Conservation (phyloP, 768 basidiomycete species). For the Hirschioporus abietinus region DNA sequence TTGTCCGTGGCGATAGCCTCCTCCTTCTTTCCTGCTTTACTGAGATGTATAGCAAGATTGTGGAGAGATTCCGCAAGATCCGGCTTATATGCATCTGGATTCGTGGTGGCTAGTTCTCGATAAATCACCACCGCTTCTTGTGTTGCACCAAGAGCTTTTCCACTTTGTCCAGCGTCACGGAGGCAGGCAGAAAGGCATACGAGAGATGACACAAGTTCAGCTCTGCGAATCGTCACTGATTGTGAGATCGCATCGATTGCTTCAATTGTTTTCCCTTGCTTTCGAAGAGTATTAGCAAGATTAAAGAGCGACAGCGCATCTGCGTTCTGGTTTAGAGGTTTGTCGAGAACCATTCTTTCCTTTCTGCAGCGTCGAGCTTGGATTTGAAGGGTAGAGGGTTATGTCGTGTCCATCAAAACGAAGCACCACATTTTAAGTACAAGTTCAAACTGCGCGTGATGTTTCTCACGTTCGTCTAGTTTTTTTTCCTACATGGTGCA, state of each 20-base stretch:
- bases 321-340: too few species aligned
- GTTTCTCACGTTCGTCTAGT: too few species aligned
- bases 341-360: too few species aligned
- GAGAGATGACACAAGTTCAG: conserved; percentile 8
- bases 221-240: neutral
- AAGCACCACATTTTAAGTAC: too few species aligned
- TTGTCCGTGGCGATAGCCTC: too few species aligned
- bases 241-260: conserved; percentile 1
- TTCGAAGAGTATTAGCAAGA: neutral
- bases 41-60: neutral
- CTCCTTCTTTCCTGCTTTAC: neutral
- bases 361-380: too few species aligned
- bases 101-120: neutral
- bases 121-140: neutral
- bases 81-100: neutral
- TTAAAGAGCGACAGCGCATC: neutral
- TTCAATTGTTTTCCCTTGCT: neutral
- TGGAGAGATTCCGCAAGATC: neutral
- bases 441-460: too few species aligned
- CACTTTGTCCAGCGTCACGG: neutral
- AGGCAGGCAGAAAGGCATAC: conserved; percentile 8
- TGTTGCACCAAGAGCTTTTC: neutral
- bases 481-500: too few species aligned
- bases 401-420: too few species aligned
- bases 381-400: too few species aligned